Base-by-base conservation (phyloP, 2,329 filamentous ascomycete species). In the Fusarium pilosicola region DNA sequence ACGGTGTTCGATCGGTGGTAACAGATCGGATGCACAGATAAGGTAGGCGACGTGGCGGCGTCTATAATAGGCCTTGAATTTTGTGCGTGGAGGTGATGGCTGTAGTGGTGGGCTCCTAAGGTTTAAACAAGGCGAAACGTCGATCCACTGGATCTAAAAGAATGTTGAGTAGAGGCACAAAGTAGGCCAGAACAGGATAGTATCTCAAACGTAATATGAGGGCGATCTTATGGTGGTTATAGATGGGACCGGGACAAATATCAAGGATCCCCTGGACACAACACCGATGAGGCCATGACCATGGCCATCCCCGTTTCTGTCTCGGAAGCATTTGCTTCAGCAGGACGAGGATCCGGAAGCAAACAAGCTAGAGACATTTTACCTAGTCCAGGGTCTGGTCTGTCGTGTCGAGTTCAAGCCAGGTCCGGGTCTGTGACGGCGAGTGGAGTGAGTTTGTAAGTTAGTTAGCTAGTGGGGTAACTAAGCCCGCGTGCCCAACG, bases 341-440 rank as follows among this genome's bases (percentile, higher is more conserved):
- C 60, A 59, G 57, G 72, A 70, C 72, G 65, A 65, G 72, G 72
- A 70, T 70, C 45, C 59, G 54, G 65, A 55, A 69, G 60, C 39
- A 69, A 72, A 70, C 49, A 56, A 72, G 61, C 65, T 74, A 70
- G 68, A 73, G 65, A 74, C 61, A 74, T 67, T 66, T 66, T 64
- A 58, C 65, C 58, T 68, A 65, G 68, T 62, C 64, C 68, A 70
- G 71, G 72, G 64, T 67, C 70, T 67, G 61, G 59, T 70, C 54
- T 70, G 68, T 73, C 72, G 56, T 59, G 52, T 63, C 65, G 63
- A 55, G 54, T 67, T 70, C 69, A 59, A 76, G 73, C 73, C 63
- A 76, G 71, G 74, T 73, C 72, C 59, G 41, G 71, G 74, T 73
- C 66, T 76, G 71, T 65, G 61, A 76, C 68, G 57, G 71, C 44